Base-by-base conservation (phyloP, 371 early-diverging fungal genomes). In the Mortierella sp. region DNA sequence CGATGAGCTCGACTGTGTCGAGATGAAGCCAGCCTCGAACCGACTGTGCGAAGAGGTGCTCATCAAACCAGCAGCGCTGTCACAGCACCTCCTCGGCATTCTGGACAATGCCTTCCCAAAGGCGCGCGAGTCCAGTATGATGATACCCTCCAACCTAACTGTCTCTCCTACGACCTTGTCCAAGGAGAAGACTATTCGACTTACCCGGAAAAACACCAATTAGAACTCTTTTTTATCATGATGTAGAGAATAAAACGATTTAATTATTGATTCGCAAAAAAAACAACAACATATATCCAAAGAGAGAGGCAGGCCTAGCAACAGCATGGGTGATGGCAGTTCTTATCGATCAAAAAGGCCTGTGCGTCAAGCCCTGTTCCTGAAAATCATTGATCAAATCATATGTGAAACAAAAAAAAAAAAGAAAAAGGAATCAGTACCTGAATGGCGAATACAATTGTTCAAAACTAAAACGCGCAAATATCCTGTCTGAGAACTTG, bases 1-100 rank as follows among this genome's bases (percentile, higher is more conserved):
- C 21, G 82, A 86, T 7, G 86, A 82, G 6, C 78, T 68, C 16
- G 80, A 75, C 42, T 75, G 80, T 57, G 80, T 86, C 24, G 86
- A 86, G 76, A 86, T 86, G 86, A 86, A 86, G 48, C 86, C 86
- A n/a, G 86, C 86, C 8, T 79, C 86, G 24, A 86, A 86, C 34
- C 86, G 86, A 34, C 78, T 86, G 3, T 86, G 86, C 44, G 86
- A 86, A 57, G 86, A 86, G 28, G 82, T 86, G 9, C 44, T 86
- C 76, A 82, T 86, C 73, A 86, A 86, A 45, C 73, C 78, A 26
- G 86, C 86, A 9, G 86, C 82, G 16, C 76, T 86, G 10, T 86
- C 86, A 0, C 86, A 86, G 70, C 86, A 86, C 55, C 68, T 86
- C 52, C 71, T 82, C 24, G 86, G 82, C 19, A 86, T 86, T 63